Conservation (phyloP, 495 filamentous ascomycete species). For the Rhypophila decipiens region DNA sequence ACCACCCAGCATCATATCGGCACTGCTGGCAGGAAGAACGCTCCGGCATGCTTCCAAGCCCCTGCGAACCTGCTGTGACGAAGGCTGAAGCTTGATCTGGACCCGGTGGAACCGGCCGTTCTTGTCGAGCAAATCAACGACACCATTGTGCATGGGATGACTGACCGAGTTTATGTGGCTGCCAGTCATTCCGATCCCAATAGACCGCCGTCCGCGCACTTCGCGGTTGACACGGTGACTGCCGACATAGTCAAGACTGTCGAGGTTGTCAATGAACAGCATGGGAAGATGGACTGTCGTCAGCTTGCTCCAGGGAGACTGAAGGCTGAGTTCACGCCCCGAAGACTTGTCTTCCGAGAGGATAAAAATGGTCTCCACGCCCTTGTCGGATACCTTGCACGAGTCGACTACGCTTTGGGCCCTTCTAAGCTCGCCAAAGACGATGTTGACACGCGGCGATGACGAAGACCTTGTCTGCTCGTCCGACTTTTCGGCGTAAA, state of each 20-base stretch:
- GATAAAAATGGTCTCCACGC: slow-evolving; percentile 59
- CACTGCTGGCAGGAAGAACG: slow-evolving; percentile 51
- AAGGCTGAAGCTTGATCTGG: slow-evolving; percentile 59
- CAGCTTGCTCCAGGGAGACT: slow-evolving; percentile 66
- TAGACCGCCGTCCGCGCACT: slow-evolving; percentile 1
- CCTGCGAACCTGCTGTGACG: slow-evolving; percentile 51
- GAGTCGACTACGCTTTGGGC: slow-evolving; percentile 66
- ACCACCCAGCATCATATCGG: slow-evolving; percentile 58
- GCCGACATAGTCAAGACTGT: slow-evolving; percentile 33
- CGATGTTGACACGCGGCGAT: slow-evolving; percentile 16
- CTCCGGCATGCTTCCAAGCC: slow-evolving; percentile 56
- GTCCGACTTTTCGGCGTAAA: slow-evolving; percentile 40
- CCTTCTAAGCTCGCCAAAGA: slow-evolving; percentile 37
- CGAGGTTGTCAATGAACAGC: slow-evolving; percentile 28
- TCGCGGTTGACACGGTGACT: slow-evolving; percentile 16
- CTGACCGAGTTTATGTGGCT: slow-evolving; percentile 35
- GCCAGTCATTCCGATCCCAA: slow-evolving; percentile 16
- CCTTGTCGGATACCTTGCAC: slow-evolving; percentile 66
- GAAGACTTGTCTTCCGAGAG: slow-evolving; percentile 60
- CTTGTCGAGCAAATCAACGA: slow-evolving; percentile 59
- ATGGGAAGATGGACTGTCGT: slow-evolving; percentile 49
- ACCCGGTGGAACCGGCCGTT: slow-evolving; percentile 57
- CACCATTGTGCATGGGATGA: slow-evolving; percentile 44
- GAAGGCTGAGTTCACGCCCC: slow-evolving; percentile 58
- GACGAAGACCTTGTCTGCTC: slow-evolving; percentile 6